Conservation (phyloP, 345 rosid genomes). For the Noccaea bulbosa region DNA sequence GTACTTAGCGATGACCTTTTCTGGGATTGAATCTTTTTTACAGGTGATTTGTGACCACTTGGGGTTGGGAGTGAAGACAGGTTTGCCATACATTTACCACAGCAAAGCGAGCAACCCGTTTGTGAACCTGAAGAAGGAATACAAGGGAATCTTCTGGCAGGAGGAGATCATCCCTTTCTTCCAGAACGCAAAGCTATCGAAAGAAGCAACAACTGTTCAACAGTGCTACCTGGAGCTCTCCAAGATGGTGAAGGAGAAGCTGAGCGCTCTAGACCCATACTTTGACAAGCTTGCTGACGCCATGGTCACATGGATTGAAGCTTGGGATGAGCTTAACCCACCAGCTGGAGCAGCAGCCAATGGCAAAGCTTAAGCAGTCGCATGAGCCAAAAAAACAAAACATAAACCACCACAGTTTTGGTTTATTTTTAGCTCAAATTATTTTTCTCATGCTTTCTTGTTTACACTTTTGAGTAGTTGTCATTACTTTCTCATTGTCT, state of each 20-base stretch:
- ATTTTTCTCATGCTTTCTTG: constrained; percentile 1
- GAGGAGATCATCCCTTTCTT: constrained; percentile 95
- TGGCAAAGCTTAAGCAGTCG: constrained; percentile 51
- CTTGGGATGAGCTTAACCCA: constrained; percentile 96
- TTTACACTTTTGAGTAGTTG: not conserved
- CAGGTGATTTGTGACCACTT: constrained; percentile 90
- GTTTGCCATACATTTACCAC: constrained; percentile 85
- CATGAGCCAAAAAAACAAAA: constrained; percentile 23
- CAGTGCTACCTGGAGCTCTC: constrained; percentile 84
- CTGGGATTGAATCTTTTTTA: constrained; percentile 13
- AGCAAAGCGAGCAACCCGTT: constrained; percentile 98
- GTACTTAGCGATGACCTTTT: constrained; percentile 7
- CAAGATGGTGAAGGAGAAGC: constrained; percentile 82
- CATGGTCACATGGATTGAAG: constrained; percentile 94
- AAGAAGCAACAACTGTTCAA: constrained; percentile 80
- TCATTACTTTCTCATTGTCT: too few relatives aligned
- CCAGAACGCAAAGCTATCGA: constrained; percentile 64
- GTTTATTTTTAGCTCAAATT: constrained; percentile 34
- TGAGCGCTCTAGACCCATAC: constrained; percentile 74
- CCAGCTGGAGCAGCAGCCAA: constrained; percentile 39
- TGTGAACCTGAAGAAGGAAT: constrained; percentile 88
- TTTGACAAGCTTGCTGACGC: constrained; percentile 87
- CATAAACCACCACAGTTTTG: constrained; percentile 32
- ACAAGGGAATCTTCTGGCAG: constrained; percentile 95
- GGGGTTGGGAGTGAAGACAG: constrained; percentile 87